Evolutionary conservation across 306 rosid genomes (phyloP), one percentile per base, ranked within the genome.

Genomic region (Abrus pulchellus): DNA sequence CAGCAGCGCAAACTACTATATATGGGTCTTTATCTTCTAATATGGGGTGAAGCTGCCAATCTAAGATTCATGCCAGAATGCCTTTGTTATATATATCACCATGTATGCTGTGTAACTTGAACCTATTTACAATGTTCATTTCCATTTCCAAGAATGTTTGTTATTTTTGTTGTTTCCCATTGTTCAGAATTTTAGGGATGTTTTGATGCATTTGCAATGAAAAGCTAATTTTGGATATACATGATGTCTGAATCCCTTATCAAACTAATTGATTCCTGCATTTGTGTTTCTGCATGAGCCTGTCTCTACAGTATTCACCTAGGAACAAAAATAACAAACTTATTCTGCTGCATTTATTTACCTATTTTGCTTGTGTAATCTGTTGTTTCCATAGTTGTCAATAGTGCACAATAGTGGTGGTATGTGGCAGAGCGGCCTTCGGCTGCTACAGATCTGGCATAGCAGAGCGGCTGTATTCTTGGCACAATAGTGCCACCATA

Each of bases 21-120:
- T 87, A 95, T 92, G 99, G 99, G 98, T 53, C 91, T 95, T 28
- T 95, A 95, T 90, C 99, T 95, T 86, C 86, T 95, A 57, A 95
- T 95, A 80, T 96, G 99, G 99, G 99, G 99, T 55, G 99, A 96
- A 90, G 99, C 99, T 1, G 99, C 99, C 79, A 96, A 96, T 88
- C 86, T 96, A 83, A 89, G 98, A 89, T 96, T 96, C 92, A 96
- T 96, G 99, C 99, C 99, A 29, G 98, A 96, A 90, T 96, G 99
- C 81, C 98, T 96, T 77, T 96, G 99, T 86, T 96, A 96, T 79
- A 93, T 96, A 54, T 96, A 96, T 89, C 98, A 96, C 82, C 98
- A 93, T 84, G 99, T 96, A 92, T 76, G 92, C 54, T 63, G 52
- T 68, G 41, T 55, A 57, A 44, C 65, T 36, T 56, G 1, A 82